Base-by-base conservation (phyloP, 768 basidiomycete genomes). In the Lactarius akahatsu region DNA sequence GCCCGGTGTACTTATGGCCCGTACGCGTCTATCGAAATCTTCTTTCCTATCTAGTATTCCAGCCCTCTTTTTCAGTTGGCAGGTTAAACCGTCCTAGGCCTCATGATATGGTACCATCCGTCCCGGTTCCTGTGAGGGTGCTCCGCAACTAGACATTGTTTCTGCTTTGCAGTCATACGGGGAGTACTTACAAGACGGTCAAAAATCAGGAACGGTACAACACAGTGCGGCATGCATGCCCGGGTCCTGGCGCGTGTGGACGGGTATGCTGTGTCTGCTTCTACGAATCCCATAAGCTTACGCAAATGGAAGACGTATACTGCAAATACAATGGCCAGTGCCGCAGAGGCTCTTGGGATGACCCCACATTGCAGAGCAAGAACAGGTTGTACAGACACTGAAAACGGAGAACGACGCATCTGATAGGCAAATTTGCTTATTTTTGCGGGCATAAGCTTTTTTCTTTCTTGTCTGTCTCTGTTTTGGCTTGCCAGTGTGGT, bases 111-210 rank as follows among this genome's bases (percentile, higher is more conserved):
- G 97, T 38, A 91, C 91, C 38, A 99, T 98, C 72, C 89, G 90
- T 64, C 85, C 96, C 1, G 97, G 97, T 58, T 89, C 92, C 28
- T 98, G 97, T 76, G 90, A 88, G 69, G 92, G 93, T n/a, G 80
- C 85, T 59, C 92, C 95, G 26, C 87, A 91, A 75, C 83, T 99
- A 62, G 97, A 99, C 76, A 87, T 99, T 69, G 94, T 99, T 23
- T 96, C 94, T 36, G 96, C 97, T 5, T 99, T 98, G 86, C 96
- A 99, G 72, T 85, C 96, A 5, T 99, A 98, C 74, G 97, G 97
- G 57, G 89, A 96, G 77, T 99, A 90, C 76, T 80, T 99, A 5
- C 90, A 93, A 74, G 92, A 93, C 62, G 96, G 95, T 13, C 85
- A 87, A 75, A 96, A 95, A 0, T 78, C 83, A 10, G 83, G 83